Base-by-base conservation (phyloP, 345 rosid species). In the Lepidium didymum region DNA sequence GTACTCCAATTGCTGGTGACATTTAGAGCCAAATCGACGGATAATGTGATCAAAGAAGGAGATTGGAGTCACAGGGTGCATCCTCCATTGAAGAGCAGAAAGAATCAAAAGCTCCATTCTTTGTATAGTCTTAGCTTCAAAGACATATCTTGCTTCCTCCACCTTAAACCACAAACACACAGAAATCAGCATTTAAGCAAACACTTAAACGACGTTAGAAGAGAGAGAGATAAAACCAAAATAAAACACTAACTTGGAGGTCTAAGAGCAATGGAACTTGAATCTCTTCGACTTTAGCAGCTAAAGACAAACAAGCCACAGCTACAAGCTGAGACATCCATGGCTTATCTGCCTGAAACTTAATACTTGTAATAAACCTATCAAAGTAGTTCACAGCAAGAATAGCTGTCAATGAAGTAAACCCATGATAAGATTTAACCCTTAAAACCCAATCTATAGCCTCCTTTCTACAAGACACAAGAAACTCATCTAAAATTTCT, bases 281-380 rank as follows among this genome's bases (percentile, higher is more conserved):
- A 62, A 86, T 83, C 75, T 92, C 98, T 78, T 90, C 98, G 63
- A 92, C 89, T 75, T 92, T 92, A 10, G 94, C 93, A 78, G 98
- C 96, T 70, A 92, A 42, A 67, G 98, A 92, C 77, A 90, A 67
- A 73, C 90, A 92, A 76, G 97, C 86, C 18, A 92, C 97, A 44
- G 92, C 94, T 45, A 81, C 83, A 68, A 92, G 92, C 55, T 92
- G 97, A 61, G 83, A 80, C 93, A 90, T 87, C 98, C 98, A 92
- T 12, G 97, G 97, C 82, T 84, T 92, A 56, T 88, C 92, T 7
- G 73, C 72, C 47, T 77, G 87, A 76, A 90, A 75, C 59, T 56
- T 80, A 2, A 68, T 18, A 75, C 87, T 84, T 27, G 83, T 76
- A 52, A 80, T 50, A 77, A 90, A 92, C 77, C 93, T 88, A 80